Base-by-base conservation (phyloP, 1,284 basidiomycete genomes). In the Cystobasidiaceae sp. region DNA sequence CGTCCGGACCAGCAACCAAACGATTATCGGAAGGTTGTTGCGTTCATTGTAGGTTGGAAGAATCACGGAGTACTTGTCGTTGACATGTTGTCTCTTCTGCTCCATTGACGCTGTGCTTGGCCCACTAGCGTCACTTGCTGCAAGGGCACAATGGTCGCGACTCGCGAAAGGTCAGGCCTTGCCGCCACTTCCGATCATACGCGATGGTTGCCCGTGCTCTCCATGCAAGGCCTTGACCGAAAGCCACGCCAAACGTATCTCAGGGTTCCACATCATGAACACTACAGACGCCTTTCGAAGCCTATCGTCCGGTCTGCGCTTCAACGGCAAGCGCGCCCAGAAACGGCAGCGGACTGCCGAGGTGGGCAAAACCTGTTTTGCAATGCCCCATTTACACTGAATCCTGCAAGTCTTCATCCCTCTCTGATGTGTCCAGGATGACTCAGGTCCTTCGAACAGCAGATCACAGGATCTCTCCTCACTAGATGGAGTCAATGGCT, bases 41-140 rank as follows among this genome's bases (percentile, higher is more conserved):
- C 91, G 84, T 76, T 93, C 91, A 75, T 93, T 93, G 78, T 93
- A 94, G 1, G 90, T 93, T 44, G 91, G 91, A 11, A 93, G 81
- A 73, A 93, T 93, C 70, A 93, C 89, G 37, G 60, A 65, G 46
- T 68, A 70, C 60, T 69, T 69, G 68, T 65, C 44, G n/a, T 39
- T 21, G 62, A 52, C 60, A 62, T 62, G 2, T 33, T 49, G 6
- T 37, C 8, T 6, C n/a, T 4, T 3, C 19, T n/a, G n/a, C n/a
- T n/a, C n/a, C n/a, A n/a, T n/a, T n/a, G n/a, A n/a, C n/a, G n/a
- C n/a, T n/a, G n/a, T n/a, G n/a, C n/a, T n/a, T n/a, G n/a, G n/a
- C n/a, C 21, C 6, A 49, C 4, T 27, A 49, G 21, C 6, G 6
- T 4, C 8, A 28, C 7, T 19, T 21, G 19, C 27, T 21, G 6